Base-by-base conservation (phyloP, 2,329 filamentous ascomycete species). In the Phaeosphaeriaceae sp. region DNA sequence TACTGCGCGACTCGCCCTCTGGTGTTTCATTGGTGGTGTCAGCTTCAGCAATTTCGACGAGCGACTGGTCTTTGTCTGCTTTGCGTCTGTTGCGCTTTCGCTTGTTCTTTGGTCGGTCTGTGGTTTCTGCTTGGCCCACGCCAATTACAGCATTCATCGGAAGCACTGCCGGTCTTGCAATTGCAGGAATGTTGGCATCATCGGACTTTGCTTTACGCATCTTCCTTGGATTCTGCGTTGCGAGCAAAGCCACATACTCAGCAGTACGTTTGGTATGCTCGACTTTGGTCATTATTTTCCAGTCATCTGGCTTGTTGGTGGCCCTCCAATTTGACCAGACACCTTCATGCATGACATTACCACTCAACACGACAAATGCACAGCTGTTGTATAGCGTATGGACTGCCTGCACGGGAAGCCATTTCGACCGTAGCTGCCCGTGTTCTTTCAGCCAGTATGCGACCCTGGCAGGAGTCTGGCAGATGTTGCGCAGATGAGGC, bases 271-370 rank as follows among this genome's bases (percentile, higher is more conserved):
- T 70, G 33, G 66, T 68, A 52, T 76, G 71, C 47, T 76, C 74
- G 1, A 71, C 63, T 53, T 75, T 76, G 27, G 71, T 75, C 71
- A 76, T 69, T n/a, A 76, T 59, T 42, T 67, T 76, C 75, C 75
- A 77, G 48, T 70, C 52, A 11, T 70, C 64, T 4, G 74, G 75
- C 53, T 67, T 70, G 2, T 58, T 62, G 1, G 54, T 44, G 13
- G 61, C 63, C 59, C 68, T 65, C 73, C 74, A 76, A 42, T 73
- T 75, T 7, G 61, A 54, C 74, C 73, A 75, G 10, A 64, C 54
- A 48, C 68, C 65, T 15, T 69, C 60, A 44, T 76, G 69, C 58
- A 65, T 70, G 4, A 76, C 71, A 41, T 62, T 71, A 1, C 72
- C 73, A 45, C 73, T 76, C 7, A 76, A 57, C 7, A 76, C 69